phyloP scores from a whole-genome alignment of 106 monocot species.

The Phalaenopsis equestris region DNA sequence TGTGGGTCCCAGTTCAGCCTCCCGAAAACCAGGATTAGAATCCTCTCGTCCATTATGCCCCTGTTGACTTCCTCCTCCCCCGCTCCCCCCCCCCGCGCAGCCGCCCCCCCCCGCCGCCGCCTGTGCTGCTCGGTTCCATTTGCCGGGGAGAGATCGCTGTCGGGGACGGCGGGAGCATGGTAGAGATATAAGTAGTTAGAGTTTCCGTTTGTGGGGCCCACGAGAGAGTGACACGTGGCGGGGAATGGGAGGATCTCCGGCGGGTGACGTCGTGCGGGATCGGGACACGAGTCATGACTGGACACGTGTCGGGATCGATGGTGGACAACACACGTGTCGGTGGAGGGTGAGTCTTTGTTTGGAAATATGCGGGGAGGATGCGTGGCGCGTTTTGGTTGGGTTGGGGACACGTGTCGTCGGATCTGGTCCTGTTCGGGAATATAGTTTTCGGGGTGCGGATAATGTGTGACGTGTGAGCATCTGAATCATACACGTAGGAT shows the following conservation, averaged over 20 bases:
- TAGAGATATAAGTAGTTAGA: too few species aligned
- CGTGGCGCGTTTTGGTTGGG: neutral
- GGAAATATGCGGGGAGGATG: neutral
- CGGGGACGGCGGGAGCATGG: too few species aligned
- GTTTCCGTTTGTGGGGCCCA: neutral
- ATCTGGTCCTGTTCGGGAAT: too few species aligned
- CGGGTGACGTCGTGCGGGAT: neutral
- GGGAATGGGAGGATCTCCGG: neutral
- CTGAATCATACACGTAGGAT: neutral
- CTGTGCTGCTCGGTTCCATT: neutral
- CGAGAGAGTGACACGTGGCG: neutral
- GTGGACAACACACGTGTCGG: neutral
- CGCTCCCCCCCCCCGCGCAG: neutral
- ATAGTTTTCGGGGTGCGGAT: neutral
- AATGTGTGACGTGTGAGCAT: neutral
- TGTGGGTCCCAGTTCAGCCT: conserved; percentile 58
- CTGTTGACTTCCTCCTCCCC: conserved; percentile 12
- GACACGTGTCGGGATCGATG: too few species aligned
- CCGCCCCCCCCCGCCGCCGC: neutral
- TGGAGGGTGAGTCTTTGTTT: neutral
- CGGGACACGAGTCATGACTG: too few species aligned
- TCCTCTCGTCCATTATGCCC: conserved; percentile 51
- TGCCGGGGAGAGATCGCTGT: neutral
- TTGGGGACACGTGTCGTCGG: neutral
- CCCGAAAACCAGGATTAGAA: conserved; percentile 52